These are phyloP conservation scores for Arabis alpina DNA, from an alignment of 345 rosid genomes.

Conservation along the genomic window DNA sequence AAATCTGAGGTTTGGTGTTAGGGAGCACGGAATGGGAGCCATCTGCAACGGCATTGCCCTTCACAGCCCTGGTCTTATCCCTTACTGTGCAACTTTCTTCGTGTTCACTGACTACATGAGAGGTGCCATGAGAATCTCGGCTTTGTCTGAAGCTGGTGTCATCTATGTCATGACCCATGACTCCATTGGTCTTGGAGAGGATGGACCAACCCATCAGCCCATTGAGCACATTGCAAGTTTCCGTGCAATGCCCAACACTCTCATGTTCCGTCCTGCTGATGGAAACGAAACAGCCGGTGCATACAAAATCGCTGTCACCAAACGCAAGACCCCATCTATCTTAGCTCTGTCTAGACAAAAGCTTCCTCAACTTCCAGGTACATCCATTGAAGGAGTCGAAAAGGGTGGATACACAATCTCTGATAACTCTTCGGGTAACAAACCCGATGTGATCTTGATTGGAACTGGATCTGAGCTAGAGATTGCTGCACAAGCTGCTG, in stretches of 20 bases:
- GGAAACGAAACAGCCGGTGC: conserved; percentile 99
- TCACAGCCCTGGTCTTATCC: conserved; percentile 90
- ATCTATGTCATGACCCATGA: conserved; percentile 99
- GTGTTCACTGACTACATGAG: conserved; percentile 99
- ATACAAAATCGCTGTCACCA: conserved; percentile 79
- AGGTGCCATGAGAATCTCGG: conserved; percentile 93
- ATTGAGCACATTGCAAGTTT: conserved; percentile 96
- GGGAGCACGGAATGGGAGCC: conserved; percentile 99
- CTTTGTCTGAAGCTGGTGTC: conserved; percentile 84
- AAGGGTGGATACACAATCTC: conserved; percentile 92
- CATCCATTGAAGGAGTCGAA: conserved; percentile 85
- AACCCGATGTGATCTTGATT: conserved; percentile 89
- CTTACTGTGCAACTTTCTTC: conserved; percentile 99
- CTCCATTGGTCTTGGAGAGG: conserved; percentile 99
- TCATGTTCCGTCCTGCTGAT: conserved; percentile 99
- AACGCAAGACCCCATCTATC: conserved; percentile 82
- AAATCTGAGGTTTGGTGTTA: conserved; percentile 89
- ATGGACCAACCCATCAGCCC: conserved; percentile 99
- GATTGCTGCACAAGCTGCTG: conserved; percentile 83
- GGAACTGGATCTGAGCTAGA: conserved; percentile 98
- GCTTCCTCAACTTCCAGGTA: conserved; percentile 86
- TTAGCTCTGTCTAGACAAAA: conserved; percentile 94
- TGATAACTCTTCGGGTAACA: conserved; percentile 85
- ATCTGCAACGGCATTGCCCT: conserved; percentile 92
- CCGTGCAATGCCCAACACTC: conserved; percentile 97